phyloP scores from a whole-genome alignment of 2,329 filamentous ascomycete genomes.

The Pseudogymnoascus destructans region DNA sequence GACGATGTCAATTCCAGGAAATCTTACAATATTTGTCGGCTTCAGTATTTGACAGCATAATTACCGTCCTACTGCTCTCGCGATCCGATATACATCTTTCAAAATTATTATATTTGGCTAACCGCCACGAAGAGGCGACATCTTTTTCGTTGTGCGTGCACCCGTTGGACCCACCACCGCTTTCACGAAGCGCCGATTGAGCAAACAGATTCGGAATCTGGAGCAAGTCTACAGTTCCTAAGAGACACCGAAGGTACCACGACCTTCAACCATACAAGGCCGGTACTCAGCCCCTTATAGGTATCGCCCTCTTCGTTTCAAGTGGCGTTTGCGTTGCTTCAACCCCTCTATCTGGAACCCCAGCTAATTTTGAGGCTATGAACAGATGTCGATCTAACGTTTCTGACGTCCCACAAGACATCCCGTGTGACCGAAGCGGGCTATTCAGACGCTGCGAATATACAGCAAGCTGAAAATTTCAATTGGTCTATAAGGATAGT shows the following conservation, averaged over 20 bases:
- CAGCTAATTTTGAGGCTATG: constrained; percentile 10
- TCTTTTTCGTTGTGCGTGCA: constrained; percentile 7
- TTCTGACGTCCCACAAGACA: constrained; percentile 24
- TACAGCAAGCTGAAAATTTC: constrained; percentile 5
- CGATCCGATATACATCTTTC: not conserved
- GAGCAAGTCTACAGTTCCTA: constrained; percentile 8
- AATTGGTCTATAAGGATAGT: not conserved
- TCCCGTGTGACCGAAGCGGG: constrained; percentile 22
- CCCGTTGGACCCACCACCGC: constrained; percentile 5
- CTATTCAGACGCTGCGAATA: constrained; percentile 14
- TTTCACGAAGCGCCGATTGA: constrained; percentile 8
- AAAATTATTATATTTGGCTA: constrained; percentile 5
- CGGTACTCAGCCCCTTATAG: constrained; percentile 7
- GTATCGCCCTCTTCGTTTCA: not conserved
- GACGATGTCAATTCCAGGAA: constrained; percentile 3
- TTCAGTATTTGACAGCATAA: not conserved
- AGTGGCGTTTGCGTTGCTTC: constrained; percentile 1
- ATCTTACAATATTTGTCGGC: constrained; percentile 1
- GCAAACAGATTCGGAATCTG: constrained; percentile 6
- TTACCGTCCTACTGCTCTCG: not conserved
- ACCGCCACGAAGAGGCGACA: not conserved
- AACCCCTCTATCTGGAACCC: constrained; percentile 1
- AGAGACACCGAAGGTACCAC: constrained; percentile 7
- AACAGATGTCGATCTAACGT: constrained; percentile 21
- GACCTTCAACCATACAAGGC: constrained; percentile 7